phyloP scores from a whole-genome alignment of 345 rosid species.

The Eucalyptus leucophloia region DNA sequence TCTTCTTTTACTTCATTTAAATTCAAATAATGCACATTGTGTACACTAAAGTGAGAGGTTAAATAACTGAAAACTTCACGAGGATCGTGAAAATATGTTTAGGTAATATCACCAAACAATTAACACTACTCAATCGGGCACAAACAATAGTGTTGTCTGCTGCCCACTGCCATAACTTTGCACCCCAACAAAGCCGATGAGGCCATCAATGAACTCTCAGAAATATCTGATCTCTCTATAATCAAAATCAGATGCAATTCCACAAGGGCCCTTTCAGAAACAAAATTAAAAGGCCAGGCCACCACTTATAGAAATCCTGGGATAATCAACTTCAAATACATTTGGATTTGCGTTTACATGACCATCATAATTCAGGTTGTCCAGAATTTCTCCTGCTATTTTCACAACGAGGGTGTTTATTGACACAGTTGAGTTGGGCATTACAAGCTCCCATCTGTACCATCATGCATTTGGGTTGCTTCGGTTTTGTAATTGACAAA shows the following conservation, averaged over 20 bases:
- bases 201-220: not conserved
- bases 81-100: not conserved
- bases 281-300: not conserved
- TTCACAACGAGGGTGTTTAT: not conserved
- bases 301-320: not conserved
- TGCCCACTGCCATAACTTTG: not conserved
- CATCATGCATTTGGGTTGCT: not conserved
- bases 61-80: not conserved
- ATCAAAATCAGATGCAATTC: not conserved
- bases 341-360: not conserved
- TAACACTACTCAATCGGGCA: not conserved
- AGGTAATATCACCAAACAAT: not conserved
- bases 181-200: not conserved
- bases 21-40: not conserved
- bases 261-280: not conserved
- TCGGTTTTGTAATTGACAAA: not conserved
- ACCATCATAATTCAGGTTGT: not conserved
- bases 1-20: not conserved
- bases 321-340: not conserved
- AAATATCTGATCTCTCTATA: not conserved
- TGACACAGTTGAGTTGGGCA: not conserved
- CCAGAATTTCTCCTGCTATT: not conserved
- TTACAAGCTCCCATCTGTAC: not conserved
- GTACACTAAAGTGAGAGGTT: not conserved
- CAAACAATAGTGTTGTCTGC: not conserved